These are phyloP conservation scores for Wickerhamomyces kurtzmanii DNA, from an alignment of 805 yeast genomes.

Conservation along the genomic window DNA sequence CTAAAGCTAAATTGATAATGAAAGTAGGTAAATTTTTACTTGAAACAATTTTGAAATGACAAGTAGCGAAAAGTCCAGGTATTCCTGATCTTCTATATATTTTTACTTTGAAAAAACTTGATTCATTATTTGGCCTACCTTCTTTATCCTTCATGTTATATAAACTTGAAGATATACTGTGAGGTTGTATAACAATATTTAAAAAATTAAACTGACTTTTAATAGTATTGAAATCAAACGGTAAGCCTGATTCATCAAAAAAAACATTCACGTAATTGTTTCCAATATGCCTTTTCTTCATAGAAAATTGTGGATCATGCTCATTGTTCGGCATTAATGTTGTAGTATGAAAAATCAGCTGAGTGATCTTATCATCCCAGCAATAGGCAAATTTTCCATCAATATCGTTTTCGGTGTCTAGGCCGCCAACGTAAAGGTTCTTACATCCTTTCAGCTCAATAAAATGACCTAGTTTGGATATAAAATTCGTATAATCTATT, in stretches of 20 bases:
- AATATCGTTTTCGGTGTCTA: constrained; percentile 55
- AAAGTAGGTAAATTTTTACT: constrained; percentile 49
- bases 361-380: constrained; percentile 65
- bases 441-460: constrained; percentile 46
- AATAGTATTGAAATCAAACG: constrained; percentile 62
- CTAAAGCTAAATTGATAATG: constrained; percentile 55
- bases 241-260: constrained; percentile 64
- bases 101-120: constrained; percentile 47
- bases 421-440: constrained; percentile 63
- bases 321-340: constrained; percentile 64
- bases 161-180: constrained; percentile 18
- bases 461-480: constrained; percentile 48
- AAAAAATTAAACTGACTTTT: constrained; percentile 77
- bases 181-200: constrained; percentile 70
- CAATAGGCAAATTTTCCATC: constrained; percentile 73
- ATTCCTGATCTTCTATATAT: constrained; percentile 57
- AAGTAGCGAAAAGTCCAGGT: constrained; percentile 68
- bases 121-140: constrained; percentile 4
- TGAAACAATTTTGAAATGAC: constrained; percentile 63
- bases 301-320: constrained; percentile 31
- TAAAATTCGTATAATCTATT: constrained; percentile 44
- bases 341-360: constrained; percentile 68
- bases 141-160: constrained; percentile 4
- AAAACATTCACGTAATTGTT: constrained; percentile 74
- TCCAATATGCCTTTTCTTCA: constrained; percentile 81